Evolutionary conservation across 1,139 yeast species (phyloP), one percentile per base, ranked within the genome.

Genomic region (Debaryomycetaceae sp.): DNA sequence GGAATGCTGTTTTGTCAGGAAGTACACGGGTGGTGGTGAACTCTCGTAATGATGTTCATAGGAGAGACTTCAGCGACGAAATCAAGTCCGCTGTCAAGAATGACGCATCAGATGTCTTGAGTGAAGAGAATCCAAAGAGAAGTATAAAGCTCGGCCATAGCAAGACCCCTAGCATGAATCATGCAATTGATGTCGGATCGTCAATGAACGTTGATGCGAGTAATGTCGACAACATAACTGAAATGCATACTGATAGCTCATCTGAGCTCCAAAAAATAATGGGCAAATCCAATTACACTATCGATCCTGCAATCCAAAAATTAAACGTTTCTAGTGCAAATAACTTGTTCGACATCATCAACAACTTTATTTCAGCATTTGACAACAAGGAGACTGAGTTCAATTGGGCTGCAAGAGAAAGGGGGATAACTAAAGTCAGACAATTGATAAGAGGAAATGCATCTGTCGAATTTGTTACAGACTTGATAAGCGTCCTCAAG

Each of bases 311-410:
- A 0, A 53, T 69, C n/a, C 41, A 48, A 6, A 46, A 63, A 0
- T 38, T 54, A 5, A 48, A 63, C 35, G 49, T 65, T 3, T 34
- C 41, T 2, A 49, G 47, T 38, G 42, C 51, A 1, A 58, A 60
- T 8, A 51, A 52, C 1, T 47, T 72, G 23, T 45, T 51, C 34
- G 46, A 45, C 11, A 46, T 51, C 6, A 43, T 62, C 8, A 50
- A 54, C 9, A 58, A 56, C 1, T 49, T 65, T 35, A 24, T 49
- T 1, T 62, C 68, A 1, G 62, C 63, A 13, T 88, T 93, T 57
- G 76, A 75, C n/a, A 84, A 83, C 1, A 89, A 84, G 55, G 99
- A 95, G 62, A 85, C 96, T 0, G 99, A 95, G 58, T 76, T 75
- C 49, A 93, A 93, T 58, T 93, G 99, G 99, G 67, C 73, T 24